Base-by-base conservation (phyloP, 495 filamentous ascomycete species). In the Xylaria palmicola region DNA sequence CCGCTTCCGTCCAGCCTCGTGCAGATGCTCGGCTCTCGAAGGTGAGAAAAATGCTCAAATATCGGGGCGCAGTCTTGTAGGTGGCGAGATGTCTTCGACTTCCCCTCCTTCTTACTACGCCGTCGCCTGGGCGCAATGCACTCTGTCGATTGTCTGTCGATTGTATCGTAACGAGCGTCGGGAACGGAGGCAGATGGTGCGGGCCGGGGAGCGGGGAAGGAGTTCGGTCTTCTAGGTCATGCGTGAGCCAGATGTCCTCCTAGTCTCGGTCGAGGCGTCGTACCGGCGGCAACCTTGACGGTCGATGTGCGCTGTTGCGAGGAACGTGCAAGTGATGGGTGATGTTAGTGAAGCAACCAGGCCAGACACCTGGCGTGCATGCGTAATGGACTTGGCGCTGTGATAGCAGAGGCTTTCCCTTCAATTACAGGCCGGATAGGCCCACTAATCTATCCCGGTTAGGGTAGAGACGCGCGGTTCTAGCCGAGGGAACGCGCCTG, bases 311-410 rank as follows among this genome's bases (percentile, higher is more conserved):
- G 47, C 45, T 20, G 57, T 52, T 19, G 57, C 47, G 47, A 39
- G 17, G 41, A 34, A 52, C 37, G 27, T 24, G 32, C 26, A 43
- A 10, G n/a, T 12, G 7, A n/a, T 57, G 41, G 44, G 30, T 37
- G 26, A 12, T 47, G 29, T 24, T 54, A 39, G 37, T 54, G 34
- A 40, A 27, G 50, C 20, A 22, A 22, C 15, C 3, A 48, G 29
- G 45, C 45, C 20, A 43, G 37, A n/a, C 19, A 48, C 22, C 26
- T 7, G 22, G 17, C 20, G 29, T 37, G 20, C 40, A 48, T 47
- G 55, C 27, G 44, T 40, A 41, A 59, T 32, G 45, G 45, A 47
- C 45, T 59, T 59, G 56, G 56, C 57, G 49, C 26, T 8, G 45
- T 48, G n/a, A n/a, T n/a, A n/a, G n/a, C n/a, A n/a, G n/a, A n/a